Conservation (phyloP, 371 early-diverging fungal species). For the Syncephalis plumigaleata region DNA sequence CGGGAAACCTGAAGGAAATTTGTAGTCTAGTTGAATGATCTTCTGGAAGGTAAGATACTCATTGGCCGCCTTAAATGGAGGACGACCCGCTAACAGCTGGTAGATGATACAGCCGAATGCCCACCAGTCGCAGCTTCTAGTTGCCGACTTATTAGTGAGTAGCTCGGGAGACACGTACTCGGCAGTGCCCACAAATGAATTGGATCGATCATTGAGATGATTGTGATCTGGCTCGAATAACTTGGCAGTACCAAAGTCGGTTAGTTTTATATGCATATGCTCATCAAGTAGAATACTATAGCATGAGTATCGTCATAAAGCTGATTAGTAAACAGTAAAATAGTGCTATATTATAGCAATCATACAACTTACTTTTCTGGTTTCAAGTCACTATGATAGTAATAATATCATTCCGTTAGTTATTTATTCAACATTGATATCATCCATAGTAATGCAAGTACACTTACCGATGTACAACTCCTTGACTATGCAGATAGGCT, state of each 20-base stretch:
- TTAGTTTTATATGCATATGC: constrained; percentile 78
- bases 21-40: constrained; percentile 70
- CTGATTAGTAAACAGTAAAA: constrained; percentile 13
- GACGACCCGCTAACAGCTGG: constrained; percentile 82
- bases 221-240: constrained; percentile 17
- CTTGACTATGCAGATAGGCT: constrained; percentile 64
- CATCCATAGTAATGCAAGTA: too few relatives aligned
- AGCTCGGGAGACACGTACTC: constrained; percentile 96
- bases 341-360: neutral
- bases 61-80: constrained; percentile 91
- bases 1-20: constrained; percentile 57
- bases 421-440: neutral
- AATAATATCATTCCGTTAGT: neutral
- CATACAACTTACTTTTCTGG: constrained; percentile 56
- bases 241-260: constrained; percentile 96
- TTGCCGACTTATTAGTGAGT: constrained; percentile 65
- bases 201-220: constrained; percentile 19
- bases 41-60: constrained; percentile 94
- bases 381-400: constrained; percentile 51
- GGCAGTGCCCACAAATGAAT: constrained; percentile 94
- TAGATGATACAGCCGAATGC: constrained; percentile 95
- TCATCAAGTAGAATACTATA: constrained; percentile 64
- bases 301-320: too few relatives aligned
- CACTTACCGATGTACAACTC: constrained; percentile 56
- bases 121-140: constrained; percentile 86